Evolutionary conservation across 176 grass and related monocot species (phyloP).

Genomic region (Eleusine coracana): DNA sequence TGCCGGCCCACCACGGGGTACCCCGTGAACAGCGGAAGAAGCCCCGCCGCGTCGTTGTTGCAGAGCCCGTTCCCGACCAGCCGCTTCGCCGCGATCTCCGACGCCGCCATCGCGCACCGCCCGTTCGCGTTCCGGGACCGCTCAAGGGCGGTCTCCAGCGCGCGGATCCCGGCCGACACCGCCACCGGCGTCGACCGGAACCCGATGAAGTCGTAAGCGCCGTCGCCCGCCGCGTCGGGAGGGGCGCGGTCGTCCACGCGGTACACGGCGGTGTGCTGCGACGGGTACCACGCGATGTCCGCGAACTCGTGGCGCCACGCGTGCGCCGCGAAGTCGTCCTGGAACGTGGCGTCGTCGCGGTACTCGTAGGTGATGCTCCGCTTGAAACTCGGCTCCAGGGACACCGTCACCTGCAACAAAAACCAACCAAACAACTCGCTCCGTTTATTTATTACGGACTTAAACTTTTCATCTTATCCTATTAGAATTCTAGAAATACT

Average conservation of each 20-base stretch:
- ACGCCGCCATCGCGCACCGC: conserved; percentile 49
- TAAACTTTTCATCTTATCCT: too few species aligned
- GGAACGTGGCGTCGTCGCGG: conserved; percentile 50
- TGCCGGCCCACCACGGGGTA: conserved; percentile 78
- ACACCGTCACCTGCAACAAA: conserved; percentile 69
- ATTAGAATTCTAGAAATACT: too few species aligned
- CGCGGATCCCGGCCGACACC: conserved; percentile 36
- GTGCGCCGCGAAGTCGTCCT: conserved; percentile 64
- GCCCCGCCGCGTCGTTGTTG: conserved; percentile 35
- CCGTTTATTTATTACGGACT: background rate
- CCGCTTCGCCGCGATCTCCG: conserved; percentile 60
- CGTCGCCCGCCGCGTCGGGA: conserved; percentile 51
- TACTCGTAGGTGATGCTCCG: conserved; percentile 72
- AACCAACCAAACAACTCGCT: too few species aligned
- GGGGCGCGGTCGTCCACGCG: conserved; percentile 61
- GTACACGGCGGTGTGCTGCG: conserved; percentile 66
- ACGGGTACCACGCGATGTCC: conserved; percentile 88
- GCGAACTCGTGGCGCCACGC: conserved; percentile 73
- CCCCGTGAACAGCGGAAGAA: conserved; percentile 46
- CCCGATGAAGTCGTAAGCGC: conserved; percentile 75
- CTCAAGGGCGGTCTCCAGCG: conserved; percentile 55
- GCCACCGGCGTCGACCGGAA: conserved; percentile 56
- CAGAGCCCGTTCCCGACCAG: conserved; percentile 52
- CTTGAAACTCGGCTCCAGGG: conserved; percentile 73
- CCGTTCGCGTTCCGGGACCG: conserved; percentile 46